Conservation (phyloP, 2,329 filamentous ascomycete genomes). For the Aspergillus caelatus region DNA sequence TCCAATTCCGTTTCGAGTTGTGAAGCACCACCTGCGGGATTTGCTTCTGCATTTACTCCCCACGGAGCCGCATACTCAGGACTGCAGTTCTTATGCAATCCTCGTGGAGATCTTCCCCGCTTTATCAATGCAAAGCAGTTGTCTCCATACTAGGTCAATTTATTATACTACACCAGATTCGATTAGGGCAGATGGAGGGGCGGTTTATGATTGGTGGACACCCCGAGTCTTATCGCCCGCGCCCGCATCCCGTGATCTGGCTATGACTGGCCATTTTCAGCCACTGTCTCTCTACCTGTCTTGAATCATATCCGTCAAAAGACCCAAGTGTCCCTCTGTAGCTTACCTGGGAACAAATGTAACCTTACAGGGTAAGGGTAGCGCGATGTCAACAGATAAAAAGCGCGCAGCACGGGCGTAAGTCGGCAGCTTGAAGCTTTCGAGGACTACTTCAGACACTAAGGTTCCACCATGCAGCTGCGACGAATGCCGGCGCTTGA, state of each 20-base stretch:
- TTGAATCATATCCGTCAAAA: background rate
- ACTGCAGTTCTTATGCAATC: background rate
- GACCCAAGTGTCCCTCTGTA: background rate
- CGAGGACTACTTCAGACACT: background rate
- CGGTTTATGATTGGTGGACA: background rate
- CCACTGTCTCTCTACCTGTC: background rate
- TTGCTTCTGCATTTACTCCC: no score
- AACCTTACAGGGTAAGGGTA: background rate
- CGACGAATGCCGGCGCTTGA: slow-evolving; percentile 21
- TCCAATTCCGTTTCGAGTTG: no score
- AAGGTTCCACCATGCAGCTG: background rate
- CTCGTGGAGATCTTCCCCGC: background rate
- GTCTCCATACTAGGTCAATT: background rate
- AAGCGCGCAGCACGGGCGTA: slow-evolving; percentile 11
- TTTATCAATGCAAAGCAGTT: background rate
- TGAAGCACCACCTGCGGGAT: no score
- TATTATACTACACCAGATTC: background rate
- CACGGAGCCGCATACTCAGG: background rate
- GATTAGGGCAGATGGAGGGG: background rate
- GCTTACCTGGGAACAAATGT: background rate
- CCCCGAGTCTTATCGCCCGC: background rate
- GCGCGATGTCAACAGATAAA: background rate
- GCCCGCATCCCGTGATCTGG: background rate
- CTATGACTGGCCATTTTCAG: background rate
- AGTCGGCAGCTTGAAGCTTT: background rate